Conservation (phyloP, 129 eudicot species). For the Centella asiatica region DNA sequence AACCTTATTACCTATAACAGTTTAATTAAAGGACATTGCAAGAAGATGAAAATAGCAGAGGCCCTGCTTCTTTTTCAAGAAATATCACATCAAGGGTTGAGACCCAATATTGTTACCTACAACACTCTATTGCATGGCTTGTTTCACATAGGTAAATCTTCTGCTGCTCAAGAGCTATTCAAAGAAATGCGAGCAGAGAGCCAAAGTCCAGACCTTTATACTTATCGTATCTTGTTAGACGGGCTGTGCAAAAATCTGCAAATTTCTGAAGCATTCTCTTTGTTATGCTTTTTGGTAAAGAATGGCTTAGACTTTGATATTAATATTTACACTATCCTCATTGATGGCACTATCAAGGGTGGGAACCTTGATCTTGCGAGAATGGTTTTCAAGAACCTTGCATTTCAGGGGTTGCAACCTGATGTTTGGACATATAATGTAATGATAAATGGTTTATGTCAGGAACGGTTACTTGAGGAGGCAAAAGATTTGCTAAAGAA, state of each 20-base stretch:
- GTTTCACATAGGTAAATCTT: neutral
- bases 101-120: constrained; percentile 2
- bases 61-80: constrained; percentile 4
- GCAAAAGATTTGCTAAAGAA: constrained; percentile 27
- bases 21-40: constrained; percentile 13
- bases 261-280: neutral
- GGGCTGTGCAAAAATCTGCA: neutral
- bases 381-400: neutral
- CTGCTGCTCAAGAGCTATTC: neutral
- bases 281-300: constrained; percentile 13
- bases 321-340: constrained; percentile 16
- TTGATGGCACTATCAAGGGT: neutral
- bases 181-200: neutral
- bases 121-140: constrained; percentile 5
- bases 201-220: neutral
- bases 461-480: constrained; percentile 24
- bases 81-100: constrained; percentile 3
- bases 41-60: neutral
- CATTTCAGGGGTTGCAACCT: constrained; percentile 23
- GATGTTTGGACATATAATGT: constrained; percentile 20
- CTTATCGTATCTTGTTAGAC: neutral
- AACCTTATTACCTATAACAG: constrained; percentile 5
- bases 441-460: constrained; percentile 35
- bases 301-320: constrained; percentile 18
- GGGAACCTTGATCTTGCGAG: neutral